Conservation (phyloP, 192 early-diverging fungal species). For the Coemansia sp. region DNA sequence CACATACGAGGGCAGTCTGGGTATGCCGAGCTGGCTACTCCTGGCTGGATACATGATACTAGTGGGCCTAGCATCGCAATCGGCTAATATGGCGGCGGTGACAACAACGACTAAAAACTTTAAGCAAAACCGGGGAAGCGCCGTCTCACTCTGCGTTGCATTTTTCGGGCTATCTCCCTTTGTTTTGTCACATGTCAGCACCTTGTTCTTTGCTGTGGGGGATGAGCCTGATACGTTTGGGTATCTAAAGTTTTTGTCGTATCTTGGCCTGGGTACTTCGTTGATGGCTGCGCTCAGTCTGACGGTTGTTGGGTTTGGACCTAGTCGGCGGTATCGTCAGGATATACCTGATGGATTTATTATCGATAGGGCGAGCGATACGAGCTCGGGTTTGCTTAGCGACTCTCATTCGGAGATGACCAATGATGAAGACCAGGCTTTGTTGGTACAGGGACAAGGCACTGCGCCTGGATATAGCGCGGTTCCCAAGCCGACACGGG, state of each 20-base stretch:
- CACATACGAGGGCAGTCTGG: constrained; percentile 41
- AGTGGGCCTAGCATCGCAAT: constrained; percentile 61
- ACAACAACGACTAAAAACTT: constrained; percentile 66
- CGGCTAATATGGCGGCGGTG: constrained; percentile 64
- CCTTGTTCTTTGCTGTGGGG: constrained; percentile 51
- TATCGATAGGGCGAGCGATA: constrained; percentile 24
- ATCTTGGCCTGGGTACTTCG: constrained; percentile 37
- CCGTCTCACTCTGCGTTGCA: constrained; percentile 63
- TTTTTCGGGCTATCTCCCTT: constrained; percentile 68
- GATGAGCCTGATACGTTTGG: constrained; percentile 50
- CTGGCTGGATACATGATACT: constrained; percentile 51
- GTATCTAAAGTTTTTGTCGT: constrained; percentile 46
- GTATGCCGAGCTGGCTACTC: constrained; percentile 38
- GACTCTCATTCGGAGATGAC: not conserved
- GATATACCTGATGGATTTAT: constrained; percentile 50
- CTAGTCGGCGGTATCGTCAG: constrained; percentile 26
- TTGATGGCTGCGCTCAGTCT: constrained; percentile 28
- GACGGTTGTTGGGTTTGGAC: constrained; percentile 50
- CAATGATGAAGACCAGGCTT: constrained; percentile 27
- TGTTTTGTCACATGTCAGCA: constrained; percentile 62
- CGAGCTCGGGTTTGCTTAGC: constrained; percentile 28
- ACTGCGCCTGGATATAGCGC: constrained; percentile 13
- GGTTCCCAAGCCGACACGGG: not conserved
- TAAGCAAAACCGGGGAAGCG: constrained; percentile 58
- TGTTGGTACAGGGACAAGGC: constrained; percentile 6